These are phyloP conservation scores for Allantophomopsis lycopodina DNA, from an alignment of 2,329 filamentous ascomycete genomes.

Conservation along the genomic window DNA sequence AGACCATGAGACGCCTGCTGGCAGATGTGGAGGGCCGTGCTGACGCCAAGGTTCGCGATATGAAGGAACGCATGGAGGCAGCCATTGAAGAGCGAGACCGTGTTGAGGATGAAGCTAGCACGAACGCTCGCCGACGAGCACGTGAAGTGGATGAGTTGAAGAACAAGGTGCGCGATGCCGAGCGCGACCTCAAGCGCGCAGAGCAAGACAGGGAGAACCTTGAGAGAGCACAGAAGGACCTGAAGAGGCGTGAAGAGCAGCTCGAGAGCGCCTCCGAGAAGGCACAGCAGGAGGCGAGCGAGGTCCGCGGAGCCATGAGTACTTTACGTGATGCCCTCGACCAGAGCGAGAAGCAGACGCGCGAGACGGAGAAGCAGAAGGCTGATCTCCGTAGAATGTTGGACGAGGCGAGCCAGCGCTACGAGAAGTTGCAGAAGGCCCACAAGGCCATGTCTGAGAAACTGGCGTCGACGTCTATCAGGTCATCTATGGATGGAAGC, in stretches of 20 bases:
- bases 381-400: slow-evolving; percentile 60
- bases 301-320: slow-evolving; percentile 63
- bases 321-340: slow-evolving; percentile 72
- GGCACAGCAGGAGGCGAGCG: slow-evolving; percentile 58
- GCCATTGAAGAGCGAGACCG: slow-evolving; percentile 90
- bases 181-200: slow-evolving; percentile 59
- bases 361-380: slow-evolving; percentile 74
- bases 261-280: slow-evolving; percentile 58
- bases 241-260: slow-evolving; percentile 60
- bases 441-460: slow-evolving; percentile 33
- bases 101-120: slow-evolving; percentile 79
- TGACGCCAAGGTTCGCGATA: slow-evolving; percentile 72
- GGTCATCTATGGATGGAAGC: slow-evolving; percentile 11
- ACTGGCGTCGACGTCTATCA: slow-evolving; percentile 15
- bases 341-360: slow-evolving; percentile 71
- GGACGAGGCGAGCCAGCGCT: slow-evolving; percentile 62
- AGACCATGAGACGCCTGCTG: slow-evolving; percentile 85
- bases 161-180: slow-evolving; percentile 64
- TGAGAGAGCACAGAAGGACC: slow-evolving; percentile 58
- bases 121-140: slow-evolving; percentile 59
- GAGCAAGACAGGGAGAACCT: slow-evolving; percentile 67
- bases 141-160: slow-evolving; percentile 82
- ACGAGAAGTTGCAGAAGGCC: slow-evolving; percentile 69
- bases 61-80: slow-evolving; percentile 76
- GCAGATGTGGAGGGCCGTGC: slow-evolving; percentile 76